Evolutionary conservation across 192 early-diverging fungal species (phyloP), one percentile per base, ranked within the genome.

Genomic region (Dissophora ornata): DNA sequence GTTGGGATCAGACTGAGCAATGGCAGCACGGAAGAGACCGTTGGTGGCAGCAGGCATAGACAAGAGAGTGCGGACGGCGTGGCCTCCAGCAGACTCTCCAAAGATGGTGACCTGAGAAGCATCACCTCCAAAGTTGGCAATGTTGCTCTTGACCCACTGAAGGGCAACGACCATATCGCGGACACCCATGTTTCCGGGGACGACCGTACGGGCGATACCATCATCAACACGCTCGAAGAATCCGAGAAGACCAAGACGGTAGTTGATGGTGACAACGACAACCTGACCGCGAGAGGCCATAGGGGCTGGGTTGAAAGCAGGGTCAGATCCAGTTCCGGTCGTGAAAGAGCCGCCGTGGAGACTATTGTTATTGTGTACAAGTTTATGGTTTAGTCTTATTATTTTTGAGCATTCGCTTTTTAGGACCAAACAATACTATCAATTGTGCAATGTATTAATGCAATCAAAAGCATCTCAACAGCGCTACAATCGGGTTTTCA

Each of bases 31-130:
- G 73, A 77, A 77, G 50, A 77, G 57, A 48, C 59, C 65, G 34
- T 77, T 67, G 52, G 73, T 62, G 53, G 73, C 73, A 67, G 64
- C 73, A 50, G 73, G 73, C 73, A 77, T 77, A 30, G 73, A 77
- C 28, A 77, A 41, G n/a, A 77, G 49, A 34, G 73, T 67, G 52
- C 73, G 73, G 47, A 77, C 40, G 4, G 73, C 73, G 44, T 77
- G 55, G 30, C 73, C 73, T 44, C 73, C 73, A 38, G 73, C 73
- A 36, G 73, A 77, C 53, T 77, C 73, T 3, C 73, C 73, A 67
- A 77, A 77, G 40, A 77, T 33, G 40, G 73, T 77, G 16, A 75
- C 71, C 61, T 75, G 58, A 25, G 49, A 40, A 12, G 53, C 21
- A 36, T 77, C 73, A 41, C 73, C 73, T 11, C 73, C 73, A 38